Percentiles rank a stretch among this genome's conserved stretches.
phyloP scores from a whole-genome alignment of 768 basidiomycete genomes.

The Russula griseocarnosa region DNA sequence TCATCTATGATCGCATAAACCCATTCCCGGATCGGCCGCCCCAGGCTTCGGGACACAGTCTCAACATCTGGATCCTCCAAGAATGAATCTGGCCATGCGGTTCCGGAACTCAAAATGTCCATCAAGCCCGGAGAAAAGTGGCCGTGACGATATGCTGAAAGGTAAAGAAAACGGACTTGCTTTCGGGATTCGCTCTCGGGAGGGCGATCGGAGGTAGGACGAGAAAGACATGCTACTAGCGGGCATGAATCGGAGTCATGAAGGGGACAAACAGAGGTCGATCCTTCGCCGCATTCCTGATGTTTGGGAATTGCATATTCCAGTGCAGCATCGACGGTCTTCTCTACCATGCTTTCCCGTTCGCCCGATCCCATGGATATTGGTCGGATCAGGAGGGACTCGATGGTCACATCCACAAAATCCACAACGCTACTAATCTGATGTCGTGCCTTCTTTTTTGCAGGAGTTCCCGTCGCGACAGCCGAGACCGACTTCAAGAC shows the following conservation, averaged over 20 bases:
- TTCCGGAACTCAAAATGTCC: conserved; percentile 57
- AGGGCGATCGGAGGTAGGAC: conserved; percentile 31
- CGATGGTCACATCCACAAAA: conserved; percentile 66
- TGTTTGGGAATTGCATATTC: conserved; percentile 72
- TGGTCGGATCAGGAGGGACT: conserved; percentile 51
- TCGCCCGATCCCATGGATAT: conserved; percentile 57
- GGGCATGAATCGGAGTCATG: conserved; percentile 57
- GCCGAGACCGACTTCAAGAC: conserved; percentile 54
- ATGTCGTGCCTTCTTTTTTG: conserved; percentile 49
- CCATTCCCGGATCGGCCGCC: conserved; percentile 60
- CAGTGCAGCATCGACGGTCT: conserved; percentile 67
- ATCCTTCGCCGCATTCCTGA: conserved; percentile 41
- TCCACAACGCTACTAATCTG: conserved; percentile 69
- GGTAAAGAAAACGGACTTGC: conserved; percentile 48
- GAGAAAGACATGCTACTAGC: conserved; percentile 50
- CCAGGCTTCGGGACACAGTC: conserved; percentile 58
- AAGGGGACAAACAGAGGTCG: conserved; percentile 55
- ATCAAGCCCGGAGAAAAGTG: conserved; percentile 52
- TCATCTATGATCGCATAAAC: conserved; percentile 65
- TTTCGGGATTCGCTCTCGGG: conserved; percentile 20
- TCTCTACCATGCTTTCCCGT: conserved; percentile 58
- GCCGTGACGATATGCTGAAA: conserved; percentile 62
- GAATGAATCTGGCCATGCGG: conserved; percentile 70
- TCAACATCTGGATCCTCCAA: conserved; percentile 76
- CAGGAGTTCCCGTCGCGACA: conserved; percentile 36